These are phyloP conservation scores for Celoporthe dispersa DNA, from an alignment of 2,329 filamentous ascomycete species.

Conservation along the genomic window DNA sequence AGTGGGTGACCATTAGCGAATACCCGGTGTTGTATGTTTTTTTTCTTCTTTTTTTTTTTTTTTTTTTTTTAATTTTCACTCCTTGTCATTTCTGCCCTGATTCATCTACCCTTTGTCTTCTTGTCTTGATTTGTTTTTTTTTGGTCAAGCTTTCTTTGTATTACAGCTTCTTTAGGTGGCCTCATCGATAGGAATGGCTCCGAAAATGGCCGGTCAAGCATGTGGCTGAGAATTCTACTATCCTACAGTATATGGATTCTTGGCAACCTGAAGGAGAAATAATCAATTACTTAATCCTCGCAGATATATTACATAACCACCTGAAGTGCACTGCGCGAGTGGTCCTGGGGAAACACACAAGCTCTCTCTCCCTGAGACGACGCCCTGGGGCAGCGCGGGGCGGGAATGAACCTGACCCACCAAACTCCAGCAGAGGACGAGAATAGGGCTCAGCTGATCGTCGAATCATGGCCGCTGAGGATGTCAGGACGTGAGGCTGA, in stretches of 20 bases:
- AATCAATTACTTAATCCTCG: neutral
- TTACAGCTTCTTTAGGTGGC: neutral
- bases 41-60: neutral
- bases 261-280: neutral
- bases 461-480: neutral
- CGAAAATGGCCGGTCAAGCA: neutral
- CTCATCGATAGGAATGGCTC: neutral
- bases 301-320: neutral
- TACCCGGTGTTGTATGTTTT: slow-evolving; percentile 7
- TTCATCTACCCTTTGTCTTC: too few relatives aligned
- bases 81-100: too few relatives aligned
- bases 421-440: slow-evolving; percentile 5
- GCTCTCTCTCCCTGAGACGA: neutral
- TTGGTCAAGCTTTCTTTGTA: neutral
- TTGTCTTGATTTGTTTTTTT: too few relatives aligned
- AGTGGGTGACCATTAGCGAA: slow-evolving; percentile 7
- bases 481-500: slow-evolving; percentile 8
- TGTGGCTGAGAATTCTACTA: neutral
- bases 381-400: slow-evolving; percentile 16
- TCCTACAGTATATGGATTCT: too few relatives aligned
- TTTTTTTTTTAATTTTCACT: too few relatives aligned
- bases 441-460: slow-evolving; percentile 1
- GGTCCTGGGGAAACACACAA: slow-evolving; percentile 14
- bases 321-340: neutral
- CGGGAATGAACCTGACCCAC: neutral